Evolutionary conservation across 768 basidiomycete species (phyloP), one percentile per base, ranked within the genome.

Genomic region (Hemileccinum rubropunctum): DNA sequence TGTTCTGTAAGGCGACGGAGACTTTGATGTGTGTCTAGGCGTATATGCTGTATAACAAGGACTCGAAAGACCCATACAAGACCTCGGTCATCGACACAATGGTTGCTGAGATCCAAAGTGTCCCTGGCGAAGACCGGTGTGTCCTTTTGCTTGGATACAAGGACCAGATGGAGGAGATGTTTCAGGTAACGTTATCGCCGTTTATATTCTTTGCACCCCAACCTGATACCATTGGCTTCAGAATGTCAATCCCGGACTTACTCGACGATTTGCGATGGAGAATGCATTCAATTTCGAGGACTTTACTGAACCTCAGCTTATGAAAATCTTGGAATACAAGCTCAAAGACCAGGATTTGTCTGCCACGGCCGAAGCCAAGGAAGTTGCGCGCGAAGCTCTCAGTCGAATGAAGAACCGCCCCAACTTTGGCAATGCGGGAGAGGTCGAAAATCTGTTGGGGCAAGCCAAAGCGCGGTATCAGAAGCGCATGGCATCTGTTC

Each of bases 1-100:
- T 44, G 14, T 10, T 34, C 3, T 4, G 2, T 20, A 3, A 48
- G 62, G 54, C 13, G 18, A 44, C 4, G 6, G 5, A 18, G 15
- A 45, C 12, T 20, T 53, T 20, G 21, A 47, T 21, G 36, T 18
- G 0, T 20, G 3, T 45, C n/a, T 51, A 86, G 85, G 85, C 85
- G 4, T 88, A 88, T 50, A 83, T 83, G 82, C 65, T 88, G 21
- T 82, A 85, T 48, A 72, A 73, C 28, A 68, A 70, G 17, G 63
- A 58, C 4, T 26, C 46, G 10, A 71, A 56, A 3, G 82, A 87
- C 54, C 63, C 71, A 0, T 88, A 68, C 66, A 86, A 85, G 58
- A 84, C 81, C 5, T 74, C 84, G 1, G 86, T 88, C 35, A 83
- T 88, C 41, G 86, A 88, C 55, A 86, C 86, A 2, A 79, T 88